These are phyloP conservation scores for Psilocybe subaeruginosa DNA, from an alignment of 768 basidiomycete species.

Conservation along the genomic window DNA sequence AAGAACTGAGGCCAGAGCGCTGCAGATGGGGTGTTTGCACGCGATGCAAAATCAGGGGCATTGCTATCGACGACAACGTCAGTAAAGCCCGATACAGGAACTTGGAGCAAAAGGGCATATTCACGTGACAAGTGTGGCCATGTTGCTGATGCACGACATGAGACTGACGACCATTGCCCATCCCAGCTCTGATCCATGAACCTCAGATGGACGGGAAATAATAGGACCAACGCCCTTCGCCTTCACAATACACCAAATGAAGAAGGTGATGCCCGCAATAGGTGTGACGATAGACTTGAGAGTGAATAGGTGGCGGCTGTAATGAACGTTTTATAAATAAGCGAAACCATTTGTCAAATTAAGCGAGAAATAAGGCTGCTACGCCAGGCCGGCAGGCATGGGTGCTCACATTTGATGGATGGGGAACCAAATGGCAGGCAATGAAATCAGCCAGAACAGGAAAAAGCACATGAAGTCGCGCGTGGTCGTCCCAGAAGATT, in stretches of 20 bases:
- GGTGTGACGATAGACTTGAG: conserved; percentile 77
- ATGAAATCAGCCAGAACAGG: conserved; percentile 82
- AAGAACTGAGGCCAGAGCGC: conserved; percentile 70
- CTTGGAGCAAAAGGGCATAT: conserved; percentile 21
- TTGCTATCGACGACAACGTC: conserved; percentile 46
- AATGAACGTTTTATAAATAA: conserved; percentile 15
- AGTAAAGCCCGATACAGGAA: neutral
- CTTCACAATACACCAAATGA: conserved; percentile 78
- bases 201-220: conserved; percentile 60
- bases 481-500: conserved; percentile 74
- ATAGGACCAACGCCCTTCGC: conserved; percentile 81
- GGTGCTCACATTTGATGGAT: conserved; percentile 73
- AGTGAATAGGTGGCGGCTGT: conserved; percentile 77
- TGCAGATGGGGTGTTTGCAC: conserved; percentile 55
- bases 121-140: conserved; percentile 73
- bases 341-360: neutral
- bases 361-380: conserved; percentile 1
- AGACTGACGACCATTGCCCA: conserved; percentile 78
- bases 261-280: conserved; percentile 69
- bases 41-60: conserved; percentile 78
- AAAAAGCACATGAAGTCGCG: conserved; percentile 82
- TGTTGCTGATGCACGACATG: conserved; percentile 82
- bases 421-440: conserved; percentile 83
- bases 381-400: neutral
- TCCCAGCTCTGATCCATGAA: conserved; percentile 68